Base-by-base conservation (phyloP, 805 yeast species). In the Monosporozyma aerobia region DNA sequence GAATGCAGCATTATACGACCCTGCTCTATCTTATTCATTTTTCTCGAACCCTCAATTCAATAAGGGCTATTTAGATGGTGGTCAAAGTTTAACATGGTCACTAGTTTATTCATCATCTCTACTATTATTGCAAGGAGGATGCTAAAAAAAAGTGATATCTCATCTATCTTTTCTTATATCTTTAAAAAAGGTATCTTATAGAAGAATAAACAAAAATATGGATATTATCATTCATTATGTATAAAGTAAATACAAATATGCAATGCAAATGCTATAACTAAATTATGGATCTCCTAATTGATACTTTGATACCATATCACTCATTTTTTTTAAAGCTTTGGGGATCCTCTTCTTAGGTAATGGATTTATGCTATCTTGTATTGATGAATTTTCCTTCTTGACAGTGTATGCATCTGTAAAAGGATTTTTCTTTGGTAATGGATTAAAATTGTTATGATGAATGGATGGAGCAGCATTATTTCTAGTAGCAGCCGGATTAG, bases 1-100 rank as follows among this genome's bases (percentile, higher is more conserved):
- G 48, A 88, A 90, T 64, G 74, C 77, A 51, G 96, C 96, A 0
- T 70, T 90, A 19, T 78, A 69, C 60, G 87, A 90, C 63, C 90
- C 97, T 0, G 59, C 65, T 37, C 53, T 76, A 1, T 75, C 95
- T 0, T 88, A 81, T 63, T 57, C 69, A 2, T 89, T 79, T 69
- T 88, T 87, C 64, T 64, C 82, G 1, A 63, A 78, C 35, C 59
- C 72, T 5, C 71, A 70, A 52, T 90, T 87, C 76, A 63, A 73
- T 46, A 70, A 72, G n/a, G 60, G 66, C 3, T 77, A 76, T 57
- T 77, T 90, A 48, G 97, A 90, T 62, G 79, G 80, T 53, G 97
- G 97, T 2, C 92, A 89, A 76, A 82, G 92, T 29, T 72, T 82
- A 56, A 85, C 97, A 0, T 90, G 96, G 95, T 83, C 90, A 11